Evolutionary conservation across 352 stramenopile species (phyloP), one percentile per base, ranked within the genome.

Genomic region (Phytophthora hibernalis): DNA sequence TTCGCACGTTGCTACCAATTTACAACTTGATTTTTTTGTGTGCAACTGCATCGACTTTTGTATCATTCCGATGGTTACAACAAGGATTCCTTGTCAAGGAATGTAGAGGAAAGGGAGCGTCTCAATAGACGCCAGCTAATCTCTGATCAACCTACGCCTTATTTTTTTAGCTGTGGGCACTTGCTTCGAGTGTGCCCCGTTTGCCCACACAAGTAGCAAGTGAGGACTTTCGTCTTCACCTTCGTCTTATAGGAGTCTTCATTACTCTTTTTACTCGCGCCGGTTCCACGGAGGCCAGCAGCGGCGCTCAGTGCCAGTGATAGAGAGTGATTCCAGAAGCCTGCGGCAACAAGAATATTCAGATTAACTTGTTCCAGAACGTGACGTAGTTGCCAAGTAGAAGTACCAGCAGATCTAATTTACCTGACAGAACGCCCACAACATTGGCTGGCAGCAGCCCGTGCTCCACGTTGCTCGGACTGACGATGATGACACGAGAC

Each of bases 401-500:
- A 30, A 30, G 6, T 6, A 31, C 1, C 28, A 10, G 33, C 33
- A 38, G 38, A 21, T 8, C 16, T n/a, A 16, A 44, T 30, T 37
- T 59, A 74, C 69, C 64, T 52, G 59, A 71, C 21, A 77, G 5
- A 16, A 77, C 65, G 21, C 69, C 69, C 24, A 77, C 60, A 28
- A 77, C 65, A 67, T 68, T 77, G 21, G 49, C 37, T 11, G 69
- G 69, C 13, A 77, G 43, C n/a, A 59, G 59, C n/a, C 69, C 69
- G 56, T 77, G 69, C 30, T 71, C 64, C 20, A 77, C 54, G 30
- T 57, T 61, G 8, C 33, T 67, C 9, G 65, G 69, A 45, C 69
- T 77, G 38, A 77, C 65, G 30, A 77, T 33, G 20, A 77, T 71
- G 35, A 67, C 50, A 16, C 57, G 58, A 12, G 65, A 65, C n/a